phyloP scores from a whole-genome alignment of 768 basidiomycete genomes.

The Fibroporia radiculosa region DNA sequence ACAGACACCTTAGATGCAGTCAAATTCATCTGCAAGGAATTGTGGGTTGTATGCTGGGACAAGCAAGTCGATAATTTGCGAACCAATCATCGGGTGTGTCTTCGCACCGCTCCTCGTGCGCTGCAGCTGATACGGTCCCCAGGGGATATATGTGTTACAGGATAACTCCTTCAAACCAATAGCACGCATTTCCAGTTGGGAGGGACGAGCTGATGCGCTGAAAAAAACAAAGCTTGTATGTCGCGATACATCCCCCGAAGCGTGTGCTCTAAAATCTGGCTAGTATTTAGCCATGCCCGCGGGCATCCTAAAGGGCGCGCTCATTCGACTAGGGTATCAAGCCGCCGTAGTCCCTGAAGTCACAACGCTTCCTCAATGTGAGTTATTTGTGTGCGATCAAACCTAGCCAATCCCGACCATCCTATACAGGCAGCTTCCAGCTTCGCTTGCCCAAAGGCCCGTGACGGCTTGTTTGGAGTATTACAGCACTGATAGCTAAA shows the following conservation, averaged over 20 bases:
- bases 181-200: constrained; percentile 70
- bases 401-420: neutral
- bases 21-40: constrained; percentile 94
- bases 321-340: constrained; percentile 69
- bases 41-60: constrained; percentile 90
- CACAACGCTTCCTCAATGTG: constrained; percentile 80
- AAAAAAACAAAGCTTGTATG: constrained; percentile 65
- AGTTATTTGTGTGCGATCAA: constrained; percentile 11
- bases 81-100: constrained; percentile 83
- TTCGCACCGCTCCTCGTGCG: neutral
- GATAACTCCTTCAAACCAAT: constrained; percentile 89
- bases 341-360: constrained; percentile 75
- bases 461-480: constrained; percentile 14
- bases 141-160: constrained; percentile 93
- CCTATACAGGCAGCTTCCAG: constrained; percentile 65
- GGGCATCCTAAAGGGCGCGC: constrained; percentile 79
- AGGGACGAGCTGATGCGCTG: constrained; percentile 67
- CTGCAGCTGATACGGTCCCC: neutral
- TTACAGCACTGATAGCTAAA: neutral
- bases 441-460: constrained; percentile 66
- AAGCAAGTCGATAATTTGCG: constrained; percentile 94
- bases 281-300: constrained; percentile 80
- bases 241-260: neutral
- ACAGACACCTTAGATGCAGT: constrained; percentile 81
- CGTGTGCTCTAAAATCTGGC: neutral